Conservation (phyloP, 2,329 filamentous ascomycete genomes). For the Myriosclerotinia curreyana region DNA sequence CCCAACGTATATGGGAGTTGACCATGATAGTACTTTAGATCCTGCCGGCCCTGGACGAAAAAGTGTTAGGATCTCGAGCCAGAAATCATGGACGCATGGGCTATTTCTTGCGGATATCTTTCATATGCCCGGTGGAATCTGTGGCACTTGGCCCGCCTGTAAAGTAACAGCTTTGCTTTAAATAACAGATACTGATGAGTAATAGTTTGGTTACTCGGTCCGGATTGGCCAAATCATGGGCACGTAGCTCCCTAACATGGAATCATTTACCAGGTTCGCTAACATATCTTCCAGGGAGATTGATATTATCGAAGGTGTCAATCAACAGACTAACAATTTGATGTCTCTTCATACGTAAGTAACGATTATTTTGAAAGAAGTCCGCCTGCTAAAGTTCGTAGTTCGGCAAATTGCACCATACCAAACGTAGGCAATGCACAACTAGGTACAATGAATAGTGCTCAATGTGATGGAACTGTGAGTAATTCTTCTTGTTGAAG, state of each 20-base stretch:
- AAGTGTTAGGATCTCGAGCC: conserved; percentile 65
- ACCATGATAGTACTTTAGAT: conserved; percentile 53
- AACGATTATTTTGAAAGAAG: too few relatives aligned
- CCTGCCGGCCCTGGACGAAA: conserved; percentile 38
- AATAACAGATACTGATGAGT: not conserved
- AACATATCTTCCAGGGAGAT: not conserved
- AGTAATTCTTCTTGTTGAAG: not conserved
- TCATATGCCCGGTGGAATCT: conserved; percentile 66
- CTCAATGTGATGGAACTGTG: conserved; percentile 14
- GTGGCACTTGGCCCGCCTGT: conserved; percentile 64
- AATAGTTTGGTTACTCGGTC: conserved; percentile 16
- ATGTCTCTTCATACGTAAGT: conserved; percentile 20
- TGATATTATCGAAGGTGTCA: conserved; percentile 20
- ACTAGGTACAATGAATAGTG: conserved; percentile 9
- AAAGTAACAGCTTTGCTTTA: not conserved
- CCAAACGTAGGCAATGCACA: conserved; percentile 3
- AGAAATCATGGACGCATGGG: conserved; percentile 58
- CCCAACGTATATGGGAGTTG: conserved; percentile 65
- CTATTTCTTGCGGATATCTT: conserved; percentile 66
- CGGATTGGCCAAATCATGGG: conserved; percentile 19
- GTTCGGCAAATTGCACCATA: conserved; percentile 17
- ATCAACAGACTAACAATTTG: not conserved
- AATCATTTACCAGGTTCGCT: not conserved
- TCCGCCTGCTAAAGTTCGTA: not conserved
- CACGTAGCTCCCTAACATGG: not conserved